Evolutionary conservation across 108 stramenopile genomes (phyloP), one percentile per base, ranked within the genome.

Genomic region (Bacterosira constricta): DNA sequence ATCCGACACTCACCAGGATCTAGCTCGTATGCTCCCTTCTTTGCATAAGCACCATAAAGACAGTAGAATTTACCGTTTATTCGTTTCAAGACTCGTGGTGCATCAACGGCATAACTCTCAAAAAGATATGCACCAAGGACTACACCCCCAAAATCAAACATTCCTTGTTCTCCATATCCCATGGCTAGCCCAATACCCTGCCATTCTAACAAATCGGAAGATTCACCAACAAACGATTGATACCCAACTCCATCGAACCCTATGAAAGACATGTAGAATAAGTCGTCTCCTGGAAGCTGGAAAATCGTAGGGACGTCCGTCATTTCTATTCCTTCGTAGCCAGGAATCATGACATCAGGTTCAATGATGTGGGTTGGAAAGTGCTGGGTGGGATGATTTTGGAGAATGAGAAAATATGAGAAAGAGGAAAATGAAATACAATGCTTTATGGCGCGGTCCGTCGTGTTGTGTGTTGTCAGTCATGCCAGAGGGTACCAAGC

Each of bases 271-370:
- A 80, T 80, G 54, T 80, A 80, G 30, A 62, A 80, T 11, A 45
- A 68, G 18, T 60, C 73, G 31, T 80, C 46, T 46, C 59, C 74
- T 21, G 74, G 79, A 31, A 75, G 18, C 36, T 80, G 75, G 35
- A 54, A 80, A 26, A 80, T 45, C 6, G 79, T 80, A 7, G 79
- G 79, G 2, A 80, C 79, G 64, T 80, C 79, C 6, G 74, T 80
- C 74, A 80, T 80, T 49, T 49, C 42, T 34, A 76, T 62, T 4
- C 52, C 74, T 29, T 70, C 68, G 11, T 56, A 70, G 1, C 69
- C 69, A 47, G 52, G 52, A 46, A 75, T 75, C 3, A 27, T 49
- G 4, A 61, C 69, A 36, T 71, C 60, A 8, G 59, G 38, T 0
- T 74, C 61, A 49, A 80, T 75, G 29, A 80, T 47, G 32, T 73